phyloP scores from a whole-genome alignment of 768 basidiomycete species.

The Rhodotorula diobovata region DNA sequence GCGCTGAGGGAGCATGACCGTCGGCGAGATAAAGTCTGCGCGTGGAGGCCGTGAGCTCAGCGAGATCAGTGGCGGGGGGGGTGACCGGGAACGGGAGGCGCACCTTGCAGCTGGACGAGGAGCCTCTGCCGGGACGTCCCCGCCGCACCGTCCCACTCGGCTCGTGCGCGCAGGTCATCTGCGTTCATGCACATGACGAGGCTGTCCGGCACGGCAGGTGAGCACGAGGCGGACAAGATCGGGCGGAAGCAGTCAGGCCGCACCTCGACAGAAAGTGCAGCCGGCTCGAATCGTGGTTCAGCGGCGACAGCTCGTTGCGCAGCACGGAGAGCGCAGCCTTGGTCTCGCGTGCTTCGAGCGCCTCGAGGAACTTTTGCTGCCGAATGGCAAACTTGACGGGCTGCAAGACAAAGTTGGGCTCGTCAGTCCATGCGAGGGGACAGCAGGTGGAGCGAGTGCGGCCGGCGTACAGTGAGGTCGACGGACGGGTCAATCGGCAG shows the following conservation, averaged over 20 bases:
- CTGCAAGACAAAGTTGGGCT: conserved; percentile 47
- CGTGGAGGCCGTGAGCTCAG: not conserved
- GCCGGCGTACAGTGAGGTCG: conserved; percentile 14
- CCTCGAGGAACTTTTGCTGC: conserved; percentile 93
- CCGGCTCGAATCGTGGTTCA: conserved; percentile 71
- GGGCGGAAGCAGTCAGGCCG: not conserved
- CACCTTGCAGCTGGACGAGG: conserved; percentile 77
- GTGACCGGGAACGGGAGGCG: conserved; percentile 12
- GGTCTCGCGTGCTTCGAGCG: conserved; percentile 73
- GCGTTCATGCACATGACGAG: conserved; percentile 87
- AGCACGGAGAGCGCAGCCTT: conserved; percentile 78
- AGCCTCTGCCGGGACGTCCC: conserved; percentile 72
- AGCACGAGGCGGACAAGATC: conserved; percentile 1
- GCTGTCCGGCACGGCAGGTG: conserved; percentile 50
- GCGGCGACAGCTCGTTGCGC: conserved; percentile 78
- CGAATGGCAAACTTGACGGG: conserved; percentile 68
- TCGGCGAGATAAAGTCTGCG: conserved; percentile 79
- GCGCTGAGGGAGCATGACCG: conserved; percentile 85
- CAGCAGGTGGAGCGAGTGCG: not conserved
- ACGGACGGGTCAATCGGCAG: conserved; percentile 38
- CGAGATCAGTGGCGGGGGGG: not conserved
- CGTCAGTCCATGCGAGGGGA: not conserved
- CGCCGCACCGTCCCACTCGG: conserved; percentile 82
- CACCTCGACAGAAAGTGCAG: conserved; percentile 85
- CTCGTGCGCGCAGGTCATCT: conserved; percentile 72